Conservation (phyloP, 2,329 filamentous ascomycete genomes). For the Monascus ruber region DNA sequence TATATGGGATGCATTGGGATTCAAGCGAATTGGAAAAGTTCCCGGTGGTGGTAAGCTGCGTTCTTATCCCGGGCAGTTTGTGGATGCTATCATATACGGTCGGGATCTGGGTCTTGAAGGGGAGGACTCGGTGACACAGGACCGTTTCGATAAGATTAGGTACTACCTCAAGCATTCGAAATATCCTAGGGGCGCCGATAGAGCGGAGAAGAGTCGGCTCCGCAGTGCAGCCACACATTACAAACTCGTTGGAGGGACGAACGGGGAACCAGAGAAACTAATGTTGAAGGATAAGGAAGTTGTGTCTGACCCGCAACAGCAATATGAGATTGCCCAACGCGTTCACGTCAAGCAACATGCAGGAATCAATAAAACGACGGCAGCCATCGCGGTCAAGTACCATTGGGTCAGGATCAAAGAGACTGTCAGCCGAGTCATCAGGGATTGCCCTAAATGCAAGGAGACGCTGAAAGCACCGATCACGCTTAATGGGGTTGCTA, state of each 20-base stretch:
- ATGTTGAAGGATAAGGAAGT: constrained; percentile 99
- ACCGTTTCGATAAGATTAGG: constrained; percentile 97
- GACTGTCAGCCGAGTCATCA: constrained; percentile 88
- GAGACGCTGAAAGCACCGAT: constrained; percentile 54
- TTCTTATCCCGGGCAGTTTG: constrained; percentile 55
- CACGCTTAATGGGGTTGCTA: constrained; percentile 14
- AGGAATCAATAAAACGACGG: constrained; percentile 97
- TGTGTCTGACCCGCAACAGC: constrained; percentile 74
- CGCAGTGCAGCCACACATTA: constrained; percentile 92
- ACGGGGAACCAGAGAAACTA: constrained; percentile 54
- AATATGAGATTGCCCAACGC: constrained; percentile 76
- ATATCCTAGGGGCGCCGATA: constrained; percentile 85
- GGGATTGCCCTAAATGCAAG: constrained; percentile 82
- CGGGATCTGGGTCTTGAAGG: constrained; percentile 50
- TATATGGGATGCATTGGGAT: constrained; percentile 85
- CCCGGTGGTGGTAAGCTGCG: constrained; percentile 59
- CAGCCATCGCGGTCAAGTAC: constrained; percentile 82
- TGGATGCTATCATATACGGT: constrained; percentile 71
- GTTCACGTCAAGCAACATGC: constrained; percentile 69
- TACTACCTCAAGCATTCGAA: constrained; percentile 92
- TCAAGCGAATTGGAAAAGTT: constrained; percentile 82
- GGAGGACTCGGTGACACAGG: constrained; percentile 81
- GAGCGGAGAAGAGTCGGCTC: constrained; percentile 88
- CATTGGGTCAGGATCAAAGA: constrained; percentile 99
- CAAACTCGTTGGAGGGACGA: constrained; percentile 52